These are phyloP conservation scores for Lyophyllum shimeji DNA, from an alignment of 768 basidiomycete species.

Conservation along the genomic window DNA sequence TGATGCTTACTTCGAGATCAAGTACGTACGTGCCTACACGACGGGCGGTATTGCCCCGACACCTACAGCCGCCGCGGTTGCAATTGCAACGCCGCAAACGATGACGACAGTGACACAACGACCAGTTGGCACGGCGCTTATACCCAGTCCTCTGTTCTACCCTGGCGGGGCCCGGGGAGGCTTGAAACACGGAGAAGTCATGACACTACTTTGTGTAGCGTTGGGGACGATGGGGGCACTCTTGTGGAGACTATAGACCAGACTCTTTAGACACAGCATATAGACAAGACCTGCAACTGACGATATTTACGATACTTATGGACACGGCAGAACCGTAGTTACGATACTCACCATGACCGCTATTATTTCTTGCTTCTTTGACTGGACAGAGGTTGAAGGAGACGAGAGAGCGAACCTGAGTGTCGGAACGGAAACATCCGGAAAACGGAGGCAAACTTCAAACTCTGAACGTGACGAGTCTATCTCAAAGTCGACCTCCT, in stretches of 20 bases:
- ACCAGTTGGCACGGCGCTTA: slow-evolving; percentile 16
- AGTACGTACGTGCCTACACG: slow-evolving; percentile 49
- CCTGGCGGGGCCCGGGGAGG: slow-evolving; percentile 2
- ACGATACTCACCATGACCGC: not conserved
- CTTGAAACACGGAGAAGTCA: not conserved
- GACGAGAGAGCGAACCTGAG: not conserved
- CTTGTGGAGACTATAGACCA: not conserved
- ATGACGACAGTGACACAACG: slow-evolving; percentile 5
- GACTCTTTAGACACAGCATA: too few relatives aligned
- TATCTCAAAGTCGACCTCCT: slow-evolving; percentile 17
- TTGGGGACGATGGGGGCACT: not conserved
- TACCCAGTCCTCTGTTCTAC: slow-evolving; percentile 20
- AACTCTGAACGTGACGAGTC: slow-evolving; percentile 9
- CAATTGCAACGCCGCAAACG: slow-evolving; percentile 4
- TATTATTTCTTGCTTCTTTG: not conserved
- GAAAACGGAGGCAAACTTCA: not conserved
- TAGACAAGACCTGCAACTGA: not conserved
- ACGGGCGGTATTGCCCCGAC: slow-evolving; percentile 29
- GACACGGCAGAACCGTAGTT: not conserved
- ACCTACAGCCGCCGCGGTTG: slow-evolving; percentile 22
- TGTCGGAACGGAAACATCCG: slow-evolving; percentile 21
- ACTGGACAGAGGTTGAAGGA: not conserved
- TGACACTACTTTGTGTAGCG: not conserved
- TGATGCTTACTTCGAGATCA: slow-evolving; percentile 64
- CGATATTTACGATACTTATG: not conserved